These are phyloP conservation scores for Cryptosporidium viatorum DNA, from an alignment of 169 alveolate species.

Conservation along the genomic window DNA sequence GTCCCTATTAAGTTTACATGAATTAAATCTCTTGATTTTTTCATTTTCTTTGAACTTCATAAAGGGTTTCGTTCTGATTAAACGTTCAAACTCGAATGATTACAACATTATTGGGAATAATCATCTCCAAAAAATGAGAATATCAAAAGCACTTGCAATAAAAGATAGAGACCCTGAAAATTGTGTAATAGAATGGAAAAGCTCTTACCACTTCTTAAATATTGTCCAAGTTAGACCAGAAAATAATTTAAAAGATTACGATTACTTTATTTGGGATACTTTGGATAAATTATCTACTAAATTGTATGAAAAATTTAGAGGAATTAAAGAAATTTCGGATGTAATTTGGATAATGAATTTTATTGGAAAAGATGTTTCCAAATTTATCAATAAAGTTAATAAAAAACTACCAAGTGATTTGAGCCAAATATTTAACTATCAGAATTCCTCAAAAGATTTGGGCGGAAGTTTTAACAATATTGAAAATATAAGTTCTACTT, in stretches of 20 bases:
- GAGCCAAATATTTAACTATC: background rate
- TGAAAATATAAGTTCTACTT: background rate
- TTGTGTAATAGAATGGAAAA: constrained; percentile 43
- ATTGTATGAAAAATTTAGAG: constrained; percentile 1
- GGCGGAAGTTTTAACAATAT: background rate
- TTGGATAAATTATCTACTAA: background rate
- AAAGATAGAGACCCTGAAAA: constrained; percentile 52
- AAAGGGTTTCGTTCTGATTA: constrained; percentile 36
- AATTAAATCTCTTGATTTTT: constrained; percentile 8
- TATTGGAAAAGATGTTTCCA: constrained; percentile 44
- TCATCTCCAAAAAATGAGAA: background rate
- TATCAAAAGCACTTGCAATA: constrained; percentile 37
- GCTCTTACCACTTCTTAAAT: background rate
- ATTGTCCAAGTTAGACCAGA: background rate
- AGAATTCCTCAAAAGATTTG: background rate
- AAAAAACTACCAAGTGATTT: background rate
- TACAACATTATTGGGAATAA: background rate
- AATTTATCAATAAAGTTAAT: background rate
- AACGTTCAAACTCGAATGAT: background rate
- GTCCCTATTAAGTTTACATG: constrained; percentile 10
- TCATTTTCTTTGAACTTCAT: constrained; percentile 25
- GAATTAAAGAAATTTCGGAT: constrained; percentile 12
- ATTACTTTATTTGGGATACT: constrained; percentile 40
- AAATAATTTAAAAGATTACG: background rate
- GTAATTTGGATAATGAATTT: constrained; percentile 33